phyloP scores from a whole-genome alignment of 345 rosid species.

The Linum trigynum region DNA sequence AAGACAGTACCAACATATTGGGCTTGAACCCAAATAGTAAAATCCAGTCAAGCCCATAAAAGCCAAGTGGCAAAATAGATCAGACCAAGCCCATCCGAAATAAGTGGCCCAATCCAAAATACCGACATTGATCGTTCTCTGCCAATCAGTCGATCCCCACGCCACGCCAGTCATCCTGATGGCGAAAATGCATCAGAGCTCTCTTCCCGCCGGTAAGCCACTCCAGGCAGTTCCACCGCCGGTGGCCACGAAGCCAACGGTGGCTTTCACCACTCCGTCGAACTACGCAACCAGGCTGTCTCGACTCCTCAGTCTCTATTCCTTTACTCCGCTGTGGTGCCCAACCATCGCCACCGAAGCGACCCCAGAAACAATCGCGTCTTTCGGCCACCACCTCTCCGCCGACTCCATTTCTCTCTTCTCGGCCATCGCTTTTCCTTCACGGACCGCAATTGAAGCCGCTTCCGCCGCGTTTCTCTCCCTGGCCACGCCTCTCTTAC shows the following conservation, averaged over 20 bases:
- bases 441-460: conserved; percentile 43
- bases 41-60: too few relatives aligned
- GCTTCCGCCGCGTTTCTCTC: conserved; percentile 20
- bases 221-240: conserved; percentile 8
- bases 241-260: conserved; percentile 20
- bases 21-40: too few relatives aligned
- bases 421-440: conserved; percentile 47
- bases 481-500: conserved; percentile 23
- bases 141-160: too few relatives aligned
- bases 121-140: too few relatives aligned
- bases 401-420: conserved; percentile 28
- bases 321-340: conserved; percentile 42
- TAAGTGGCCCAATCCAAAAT: too few relatives aligned
- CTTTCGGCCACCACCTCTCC: conserved; percentile 26
- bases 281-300: conserved; percentile 42
- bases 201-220: too few relatives aligned
- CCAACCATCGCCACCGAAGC: conserved; percentile 41
- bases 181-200: too few relatives aligned
- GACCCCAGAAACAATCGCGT: conserved; percentile 27
- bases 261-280: conserved; percentile 46
- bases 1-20: too few relatives aligned
- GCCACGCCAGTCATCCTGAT: too few relatives aligned
- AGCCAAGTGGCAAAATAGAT: too few relatives aligned
- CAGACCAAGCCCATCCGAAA: too few relatives aligned
- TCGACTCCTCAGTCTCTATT: conserved; percentile 28